Evolutionary conservation across 2,329 filamentous ascomycete species (phyloP).

Genomic region (Emydomyces testavorans): DNA sequence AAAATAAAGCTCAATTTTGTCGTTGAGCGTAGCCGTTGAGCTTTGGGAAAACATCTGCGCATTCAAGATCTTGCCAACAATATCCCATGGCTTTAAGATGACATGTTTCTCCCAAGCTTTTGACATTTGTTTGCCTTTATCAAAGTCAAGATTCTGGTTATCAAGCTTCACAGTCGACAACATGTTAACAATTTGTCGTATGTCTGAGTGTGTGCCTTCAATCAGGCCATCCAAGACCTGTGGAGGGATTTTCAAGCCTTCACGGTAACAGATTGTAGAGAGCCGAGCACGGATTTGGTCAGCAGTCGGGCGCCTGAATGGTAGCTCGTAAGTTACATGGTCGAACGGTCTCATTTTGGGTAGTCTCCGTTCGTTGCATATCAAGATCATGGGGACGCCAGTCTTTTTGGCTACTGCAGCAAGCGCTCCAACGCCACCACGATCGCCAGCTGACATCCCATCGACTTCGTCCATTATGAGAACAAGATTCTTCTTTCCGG

Average conservation of each 20-base stretch:
- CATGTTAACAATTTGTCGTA: conserved; percentile 98
- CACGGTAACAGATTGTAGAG: conserved; percentile 87
- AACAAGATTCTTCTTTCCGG: conserved; percentile 80
- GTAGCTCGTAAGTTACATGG: conserved; percentile 67
- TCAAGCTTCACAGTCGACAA: conserved; percentile 87
- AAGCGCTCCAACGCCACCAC: conserved; percentile 86
- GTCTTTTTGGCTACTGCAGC: conserved; percentile 94
- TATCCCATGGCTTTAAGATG: conserved; percentile 95
- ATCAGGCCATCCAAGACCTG: conserved; percentile 85
- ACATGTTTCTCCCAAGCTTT: conserved; percentile 98
- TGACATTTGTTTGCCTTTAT: conserved; percentile 83
- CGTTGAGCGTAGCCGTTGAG: conserved; percentile 80
- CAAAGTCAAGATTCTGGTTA: conserved; percentile 64
- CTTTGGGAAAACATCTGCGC: conserved; percentile 73
- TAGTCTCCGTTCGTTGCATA: conserved; percentile 86
- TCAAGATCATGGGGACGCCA: conserved; percentile 85
- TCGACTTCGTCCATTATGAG: conserved; percentile 99
- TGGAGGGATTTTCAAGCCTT: conserved; percentile 73
- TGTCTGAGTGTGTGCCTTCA: conserved; percentile 89
- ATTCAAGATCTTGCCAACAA: conserved; percentile 81
- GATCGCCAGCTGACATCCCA: conserved; percentile 94
- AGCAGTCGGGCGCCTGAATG: conserved; percentile 77
- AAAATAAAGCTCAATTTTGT: conserved; percentile 98
- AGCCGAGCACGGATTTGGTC: conserved; percentile 86
- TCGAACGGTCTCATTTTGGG: conserved; percentile 99